Conservation (phyloP, 139 green algal species). For the Nannochloris sp. region DNA sequence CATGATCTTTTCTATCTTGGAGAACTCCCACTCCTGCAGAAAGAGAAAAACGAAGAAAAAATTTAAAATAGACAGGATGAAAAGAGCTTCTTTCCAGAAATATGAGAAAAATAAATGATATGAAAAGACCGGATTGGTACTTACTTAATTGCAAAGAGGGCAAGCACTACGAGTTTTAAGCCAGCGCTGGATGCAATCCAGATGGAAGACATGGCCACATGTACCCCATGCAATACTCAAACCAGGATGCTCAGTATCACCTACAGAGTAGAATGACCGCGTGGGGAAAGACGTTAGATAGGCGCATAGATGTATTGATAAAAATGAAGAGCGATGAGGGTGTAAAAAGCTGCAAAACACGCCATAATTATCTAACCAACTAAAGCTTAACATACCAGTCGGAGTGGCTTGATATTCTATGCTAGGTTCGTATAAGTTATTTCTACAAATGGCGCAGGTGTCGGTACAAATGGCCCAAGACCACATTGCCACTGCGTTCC, state of each 20-base stretch:
- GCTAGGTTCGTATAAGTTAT: constrained; percentile 96
- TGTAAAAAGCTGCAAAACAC: neutral
- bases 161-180: constrained; percentile 90
- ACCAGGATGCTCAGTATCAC: constrained; percentile 80
- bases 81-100: neutral
- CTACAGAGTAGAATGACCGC: neutral
- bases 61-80: neutral
- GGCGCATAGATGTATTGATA: neutral
- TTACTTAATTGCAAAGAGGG: constrained; percentile 95
- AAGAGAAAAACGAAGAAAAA: neutral
- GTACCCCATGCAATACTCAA: constrained; percentile 88
- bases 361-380: neutral
- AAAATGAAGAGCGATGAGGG: neutral
- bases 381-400: constrained; percentile 55
- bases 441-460: constrained; percentile 94
- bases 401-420: constrained; percentile 98
- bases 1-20: constrained; percentile 73
- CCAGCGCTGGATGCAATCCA: constrained; percentile 97
- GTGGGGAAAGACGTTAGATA: neutral
- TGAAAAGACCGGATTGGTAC: constrained; percentile 12
- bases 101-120: constrained; percentile 2
- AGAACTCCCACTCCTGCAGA: constrained; percentile 75
- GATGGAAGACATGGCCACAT: constrained; percentile 96
- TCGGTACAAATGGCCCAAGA: constrained; percentile 95
- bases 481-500: constrained; percentile 95